A percentile compares a stretch with the other conserved stretches of the same genome.
These are phyloP conservation scores for Pistacia atlantica DNA, from an alignment of 345 rosid species.

Conservation along the genomic window DNA sequence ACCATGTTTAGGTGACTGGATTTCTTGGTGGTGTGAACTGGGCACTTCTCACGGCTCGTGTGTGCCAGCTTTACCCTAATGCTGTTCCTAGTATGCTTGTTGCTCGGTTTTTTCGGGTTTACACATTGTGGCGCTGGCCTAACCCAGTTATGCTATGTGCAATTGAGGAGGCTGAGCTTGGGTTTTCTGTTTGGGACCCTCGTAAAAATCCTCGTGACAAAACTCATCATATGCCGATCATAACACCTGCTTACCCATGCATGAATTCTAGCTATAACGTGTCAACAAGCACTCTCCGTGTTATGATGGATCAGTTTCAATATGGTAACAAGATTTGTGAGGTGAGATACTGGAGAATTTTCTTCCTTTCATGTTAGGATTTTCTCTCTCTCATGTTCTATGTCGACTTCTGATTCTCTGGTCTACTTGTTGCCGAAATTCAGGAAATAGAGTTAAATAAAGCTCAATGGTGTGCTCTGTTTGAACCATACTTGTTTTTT, in stretches of 20 bases:
- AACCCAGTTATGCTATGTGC: constrained; percentile 78
- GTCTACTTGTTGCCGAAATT: constrained; percentile 14
- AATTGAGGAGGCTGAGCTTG: constrained; percentile 63
- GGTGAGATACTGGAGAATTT: constrained; percentile 34
- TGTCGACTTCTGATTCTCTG: constrained; percentile 13
- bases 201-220: constrained; percentile 66
- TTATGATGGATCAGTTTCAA: constrained; percentile 72
- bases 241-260: constrained; percentile 78
- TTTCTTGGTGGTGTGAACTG: constrained; percentile 83
- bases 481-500: constrained; percentile 69
- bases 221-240: constrained; percentile 73
- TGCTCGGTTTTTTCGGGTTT: constrained; percentile 71
- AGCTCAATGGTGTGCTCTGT: constrained; percentile 58
- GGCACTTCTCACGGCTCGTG: constrained; percentile 77
- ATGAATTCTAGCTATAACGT: constrained; percentile 83
- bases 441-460: constrained; percentile 66
- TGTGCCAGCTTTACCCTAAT: constrained; percentile 74
- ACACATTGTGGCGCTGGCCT: constrained; percentile 77
- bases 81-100: constrained; percentile 73
- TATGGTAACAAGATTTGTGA: constrained; percentile 62
- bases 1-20: constrained; percentile 66
- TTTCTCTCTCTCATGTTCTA: neutral
- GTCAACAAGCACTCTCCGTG: constrained; percentile 66
- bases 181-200: constrained; percentile 79
- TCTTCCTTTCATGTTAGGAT: no score